Percentiles rank a stretch among this genome's conserved stretches.
phyloP scores from a whole-genome alignment of 371 early-diverging fungal genomes.

The Actinomucor elegans region DNA sequence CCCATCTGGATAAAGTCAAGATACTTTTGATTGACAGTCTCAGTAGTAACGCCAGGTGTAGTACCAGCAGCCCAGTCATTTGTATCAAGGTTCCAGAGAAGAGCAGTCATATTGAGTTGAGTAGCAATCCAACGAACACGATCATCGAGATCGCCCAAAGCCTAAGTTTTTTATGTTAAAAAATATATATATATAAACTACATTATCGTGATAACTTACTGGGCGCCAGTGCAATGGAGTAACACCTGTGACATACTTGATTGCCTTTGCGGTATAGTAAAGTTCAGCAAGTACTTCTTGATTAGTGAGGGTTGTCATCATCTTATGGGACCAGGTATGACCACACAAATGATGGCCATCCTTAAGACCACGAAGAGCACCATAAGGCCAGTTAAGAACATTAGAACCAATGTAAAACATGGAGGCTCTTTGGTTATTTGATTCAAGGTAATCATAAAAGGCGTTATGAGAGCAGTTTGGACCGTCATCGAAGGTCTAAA shows the following conservation, averaged over 20 bases:
- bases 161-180: constrained; percentile 15
- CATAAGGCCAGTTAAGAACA: constrained; percentile 44
- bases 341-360: constrained; percentile 51
- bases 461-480: constrained; percentile 50
- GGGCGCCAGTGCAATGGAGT: constrained; percentile 57
- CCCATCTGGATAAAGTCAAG: constrained; percentile 40
- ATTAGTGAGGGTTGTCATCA: constrained; percentile 54
- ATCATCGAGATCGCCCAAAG: constrained; percentile 49
- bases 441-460: constrained; percentile 39
- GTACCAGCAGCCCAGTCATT: constrained; percentile 40
- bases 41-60: constrained; percentile 19
- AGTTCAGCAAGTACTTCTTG: constrained; percentile 58
- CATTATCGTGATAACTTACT: constrained; percentile 22
- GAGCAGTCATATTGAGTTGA: constrained; percentile 39
- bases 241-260: constrained; percentile 51
- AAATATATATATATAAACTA: background rate
- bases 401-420: constrained; percentile 55
- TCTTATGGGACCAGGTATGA: constrained; percentile 60
- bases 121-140: constrained; percentile 52
- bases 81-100: constrained; percentile 47
- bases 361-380: constrained; percentile 45
- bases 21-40: constrained; percentile 28
- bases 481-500: constrained; percentile 44
- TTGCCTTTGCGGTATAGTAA: constrained; percentile 49
- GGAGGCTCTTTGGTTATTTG: constrained; percentile 39